Percentiles rank a stretch among this genome's conserved stretches.
phyloP scores from a whole-genome alignment of 805 yeast genomes.

The Ogataea minuta region DNA sequence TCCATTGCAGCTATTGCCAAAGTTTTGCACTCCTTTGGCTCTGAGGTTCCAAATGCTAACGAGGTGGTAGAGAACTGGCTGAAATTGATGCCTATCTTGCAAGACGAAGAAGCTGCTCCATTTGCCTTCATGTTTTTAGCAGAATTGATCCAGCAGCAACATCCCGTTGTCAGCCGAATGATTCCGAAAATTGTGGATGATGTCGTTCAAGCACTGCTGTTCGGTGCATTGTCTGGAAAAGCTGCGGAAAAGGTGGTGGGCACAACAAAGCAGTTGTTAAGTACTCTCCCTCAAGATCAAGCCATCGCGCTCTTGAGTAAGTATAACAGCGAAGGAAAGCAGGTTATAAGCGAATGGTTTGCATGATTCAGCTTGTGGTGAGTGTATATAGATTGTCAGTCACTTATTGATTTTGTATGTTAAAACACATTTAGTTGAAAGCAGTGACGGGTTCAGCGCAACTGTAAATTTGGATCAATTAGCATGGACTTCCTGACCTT shows the following conservation, averaged over 20 bases:
- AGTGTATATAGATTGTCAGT: constrained; percentile 4
- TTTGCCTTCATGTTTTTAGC: constrained; percentile 74
- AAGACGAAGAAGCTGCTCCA: constrained; percentile 87
- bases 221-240: constrained; percentile 63
- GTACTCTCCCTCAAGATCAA: constrained; percentile 64
- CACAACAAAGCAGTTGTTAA: constrained; percentile 62
- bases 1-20: constrained; percentile 82
- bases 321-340: constrained; percentile 60
- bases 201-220: constrained; percentile 72
- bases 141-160: constrained; percentile 66
- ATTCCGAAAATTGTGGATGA: constrained; percentile 62
- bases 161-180: constrained; percentile 52
- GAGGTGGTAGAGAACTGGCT: constrained; percentile 75
- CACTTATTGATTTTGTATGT: constrained; percentile 6
- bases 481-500: constrained; percentile 6
- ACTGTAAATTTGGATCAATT: neutral
- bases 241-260: constrained; percentile 64
- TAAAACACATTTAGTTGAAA: constrained; percentile 1
- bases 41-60: constrained; percentile 57
- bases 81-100: constrained; percentile 72
- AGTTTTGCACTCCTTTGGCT: constrained; percentile 64
- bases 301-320: constrained; percentile 62
- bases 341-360: constrained; percentile 42
- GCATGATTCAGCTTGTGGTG: constrained; percentile 12
- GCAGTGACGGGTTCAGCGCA: constrained; percentile 1